These are phyloP conservation scores for Populus tomentosa DNA, from an alignment of 441 rosid genomes.

Conservation along the genomic window DNA sequence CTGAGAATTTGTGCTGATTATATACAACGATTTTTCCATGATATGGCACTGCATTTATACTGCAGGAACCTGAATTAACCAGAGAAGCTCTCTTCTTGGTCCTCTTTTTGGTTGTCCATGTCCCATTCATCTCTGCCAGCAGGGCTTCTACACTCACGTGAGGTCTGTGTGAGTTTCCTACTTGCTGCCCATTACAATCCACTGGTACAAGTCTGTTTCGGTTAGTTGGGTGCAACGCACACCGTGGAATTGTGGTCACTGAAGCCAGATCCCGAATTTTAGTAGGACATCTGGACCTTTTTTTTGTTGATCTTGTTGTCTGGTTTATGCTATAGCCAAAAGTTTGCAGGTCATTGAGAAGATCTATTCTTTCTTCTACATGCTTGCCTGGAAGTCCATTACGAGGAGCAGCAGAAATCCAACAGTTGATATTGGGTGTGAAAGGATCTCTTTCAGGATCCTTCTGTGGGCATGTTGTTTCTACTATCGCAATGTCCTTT, in stretches of 20 bases:
- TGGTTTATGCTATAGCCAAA: slow-evolving; percentile 25
- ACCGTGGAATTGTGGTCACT: slow-evolving; percentile 28
- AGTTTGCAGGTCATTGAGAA: slow-evolving; percentile 29
- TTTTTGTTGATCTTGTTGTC: slow-evolving; percentile 38
- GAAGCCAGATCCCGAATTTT: slow-evolving; percentile 42
- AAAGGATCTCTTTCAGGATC: slow-evolving; percentile 11
- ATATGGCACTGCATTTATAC: slow-evolving; percentile 26
- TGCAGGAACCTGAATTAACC: slow-evolving; percentile 25
- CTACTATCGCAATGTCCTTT: slow-evolving; percentile 16
- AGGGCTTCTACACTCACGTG: slow-evolving; percentile 32
- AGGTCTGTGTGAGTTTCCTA: slow-evolving; percentile 19
- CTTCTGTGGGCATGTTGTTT: slow-evolving; percentile 14
- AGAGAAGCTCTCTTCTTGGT: slow-evolving; percentile 33
- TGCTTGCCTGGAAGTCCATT: slow-evolving; percentile 17
- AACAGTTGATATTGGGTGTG: slow-evolving; percentile 16
- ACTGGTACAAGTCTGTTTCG: slow-evolving; percentile 20
- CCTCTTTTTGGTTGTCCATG: slow-evolving; percentile 48
- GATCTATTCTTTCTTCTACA: slow-evolving; percentile 23
- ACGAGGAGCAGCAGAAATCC: slow-evolving; percentile 22
- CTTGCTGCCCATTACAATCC: slow-evolving; percentile 21
- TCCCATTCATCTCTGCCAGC: slow-evolving; percentile 31
- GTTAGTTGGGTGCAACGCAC: slow-evolving; percentile 17
- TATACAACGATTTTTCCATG: slow-evolving; percentile 35
- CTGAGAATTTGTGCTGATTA: slow-evolving; percentile 26
- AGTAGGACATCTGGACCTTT: slow-evolving; percentile 52